Evolutionary conservation across 208 protist genomes (phyloP).

Genomic region (Acanthamoeba culbertsoni): DNA sequence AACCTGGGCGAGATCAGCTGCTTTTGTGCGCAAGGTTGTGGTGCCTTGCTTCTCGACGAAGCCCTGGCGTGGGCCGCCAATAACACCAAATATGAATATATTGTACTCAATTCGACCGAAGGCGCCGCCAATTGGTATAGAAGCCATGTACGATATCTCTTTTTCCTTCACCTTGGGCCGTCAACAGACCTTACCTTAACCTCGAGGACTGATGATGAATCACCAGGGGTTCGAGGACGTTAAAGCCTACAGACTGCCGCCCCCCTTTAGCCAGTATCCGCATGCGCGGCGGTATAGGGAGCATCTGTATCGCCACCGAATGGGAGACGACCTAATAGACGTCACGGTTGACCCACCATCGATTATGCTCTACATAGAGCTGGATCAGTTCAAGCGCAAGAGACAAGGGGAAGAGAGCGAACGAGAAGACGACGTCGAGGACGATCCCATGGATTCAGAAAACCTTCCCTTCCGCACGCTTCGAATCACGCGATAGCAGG

Average conservation of each 20-base stretch:
- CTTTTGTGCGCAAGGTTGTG: slow-evolving; percentile 4
- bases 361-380: background rate
- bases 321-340: background rate
- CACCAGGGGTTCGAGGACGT: background rate
- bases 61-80: background rate
- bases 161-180: background rate
- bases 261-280: background rate
- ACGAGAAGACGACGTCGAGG: background rate
- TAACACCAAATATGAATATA: background rate
- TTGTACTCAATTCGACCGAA: slow-evolving; percentile 22
- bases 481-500: too few species aligned
- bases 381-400: slow-evolving; percentile 40
- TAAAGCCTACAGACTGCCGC: slow-evolving; percentile 4
- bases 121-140: background rate
- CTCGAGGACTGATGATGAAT: background rate
- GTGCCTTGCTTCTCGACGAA: background rate
- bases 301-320: background rate
- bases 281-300: background rate
- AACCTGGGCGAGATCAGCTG: slow-evolving; percentile 31
- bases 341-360: background rate
- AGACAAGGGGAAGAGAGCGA: slow-evolving; percentile 1
- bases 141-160: background rate
- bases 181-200: background rate
- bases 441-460: background rate
- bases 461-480: background rate